Evolutionary conservation across 192 early-diverging fungal genomes (phyloP).

Genomic region (Coemansia sp.): DNA sequence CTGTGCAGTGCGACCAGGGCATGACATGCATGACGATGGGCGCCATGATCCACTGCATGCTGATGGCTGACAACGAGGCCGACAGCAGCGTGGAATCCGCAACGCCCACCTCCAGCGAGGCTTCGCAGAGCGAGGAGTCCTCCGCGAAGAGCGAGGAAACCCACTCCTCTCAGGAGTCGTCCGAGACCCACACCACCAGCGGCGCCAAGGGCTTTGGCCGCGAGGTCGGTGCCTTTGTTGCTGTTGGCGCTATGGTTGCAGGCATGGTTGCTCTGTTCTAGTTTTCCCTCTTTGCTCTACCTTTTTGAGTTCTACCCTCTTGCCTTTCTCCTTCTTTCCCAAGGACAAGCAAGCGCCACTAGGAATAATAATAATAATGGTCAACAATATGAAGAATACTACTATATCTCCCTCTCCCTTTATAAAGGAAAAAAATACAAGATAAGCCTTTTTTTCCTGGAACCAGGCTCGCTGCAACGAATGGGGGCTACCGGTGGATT

Average conservation of each 20-base stretch:
- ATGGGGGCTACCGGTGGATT: too few relatives aligned
- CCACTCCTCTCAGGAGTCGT: slow-evolving; percentile 9
- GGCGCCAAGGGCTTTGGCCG: slow-evolving; percentile 12
- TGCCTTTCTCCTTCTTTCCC: not conserved
- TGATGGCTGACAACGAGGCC: slow-evolving; percentile 18
- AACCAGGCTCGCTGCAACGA: too few relatives aligned
- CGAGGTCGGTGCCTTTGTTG: slow-evolving; percentile 14
- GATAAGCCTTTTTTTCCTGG: too few relatives aligned
- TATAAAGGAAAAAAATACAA: too few relatives aligned
- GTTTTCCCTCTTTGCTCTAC: not conserved
- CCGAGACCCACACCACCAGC: not conserved
- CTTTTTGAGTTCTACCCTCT: not conserved
- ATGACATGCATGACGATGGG: slow-evolving; percentile 53
- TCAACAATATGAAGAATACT: too few relatives aligned
- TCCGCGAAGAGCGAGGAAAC: not conserved
- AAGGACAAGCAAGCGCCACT: not conserved
- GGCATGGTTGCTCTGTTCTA: slow-evolving; percentile 42
- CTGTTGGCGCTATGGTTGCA: slow-evolving; percentile 25
- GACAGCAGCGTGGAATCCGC: slow-evolving; percentile 6
- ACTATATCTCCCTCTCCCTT: too few relatives aligned
- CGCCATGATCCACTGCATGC: slow-evolving; percentile 55
- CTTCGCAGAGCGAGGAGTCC: slow-evolving; percentile 7
- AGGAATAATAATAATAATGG: not conserved
- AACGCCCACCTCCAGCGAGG: slow-evolving; percentile 7
- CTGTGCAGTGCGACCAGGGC: slow-evolving; percentile 16